Conservation (phyloP, 805 yeast species). For the Wickerhamiella sergipiensis region DNA sequence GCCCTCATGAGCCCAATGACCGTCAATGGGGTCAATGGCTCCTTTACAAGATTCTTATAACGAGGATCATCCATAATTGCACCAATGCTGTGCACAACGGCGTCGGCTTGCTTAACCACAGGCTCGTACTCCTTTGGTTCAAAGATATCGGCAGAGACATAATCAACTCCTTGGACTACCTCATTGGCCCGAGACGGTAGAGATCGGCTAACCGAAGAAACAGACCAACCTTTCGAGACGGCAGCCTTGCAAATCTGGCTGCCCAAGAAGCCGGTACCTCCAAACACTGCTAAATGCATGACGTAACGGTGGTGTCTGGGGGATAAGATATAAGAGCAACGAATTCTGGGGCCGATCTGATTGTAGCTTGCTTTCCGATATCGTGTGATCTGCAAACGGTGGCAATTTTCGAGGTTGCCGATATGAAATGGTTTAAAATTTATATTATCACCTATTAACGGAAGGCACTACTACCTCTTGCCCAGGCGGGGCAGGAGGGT, state of each 20-base stretch:
- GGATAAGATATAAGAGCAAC: too few species aligned
- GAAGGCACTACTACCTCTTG: too few species aligned
- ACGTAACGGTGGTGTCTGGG: not conserved
- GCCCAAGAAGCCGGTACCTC: slow-evolving; percentile 76
- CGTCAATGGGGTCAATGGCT: slow-evolving; percentile 7
- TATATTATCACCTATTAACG: too few species aligned
- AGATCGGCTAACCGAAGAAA: slow-evolving; percentile 46
- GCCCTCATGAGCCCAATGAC: slow-evolving; percentile 6
- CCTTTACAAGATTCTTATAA: slow-evolving; percentile 40
- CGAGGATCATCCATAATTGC: slow-evolving; percentile 50
- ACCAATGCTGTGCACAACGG: slow-evolving; percentile 79
- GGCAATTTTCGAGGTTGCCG: too few species aligned
- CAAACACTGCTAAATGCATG: slow-evolving; percentile 46
- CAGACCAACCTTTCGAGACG: slow-evolving; percentile 23
- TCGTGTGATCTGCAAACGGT: too few species aligned
- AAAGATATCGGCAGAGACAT: slow-evolving; percentile 59
- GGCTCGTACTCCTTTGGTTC: slow-evolving; percentile 43
- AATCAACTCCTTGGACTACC: slow-evolving; percentile 33
- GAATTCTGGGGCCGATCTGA: too few species aligned
- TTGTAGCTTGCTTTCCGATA: too few species aligned
- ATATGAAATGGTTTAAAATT: too few species aligned
- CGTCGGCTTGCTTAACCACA: slow-evolving; percentile 35
- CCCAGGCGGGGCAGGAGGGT: too few species aligned
- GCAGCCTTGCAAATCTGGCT: slow-evolving; percentile 29
- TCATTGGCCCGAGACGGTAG: slow-evolving; percentile 7